These are phyloP conservation scores for Lactarius sp. DNA, from an alignment of 768 basidiomycete species.

Conservation along the genomic window DNA sequence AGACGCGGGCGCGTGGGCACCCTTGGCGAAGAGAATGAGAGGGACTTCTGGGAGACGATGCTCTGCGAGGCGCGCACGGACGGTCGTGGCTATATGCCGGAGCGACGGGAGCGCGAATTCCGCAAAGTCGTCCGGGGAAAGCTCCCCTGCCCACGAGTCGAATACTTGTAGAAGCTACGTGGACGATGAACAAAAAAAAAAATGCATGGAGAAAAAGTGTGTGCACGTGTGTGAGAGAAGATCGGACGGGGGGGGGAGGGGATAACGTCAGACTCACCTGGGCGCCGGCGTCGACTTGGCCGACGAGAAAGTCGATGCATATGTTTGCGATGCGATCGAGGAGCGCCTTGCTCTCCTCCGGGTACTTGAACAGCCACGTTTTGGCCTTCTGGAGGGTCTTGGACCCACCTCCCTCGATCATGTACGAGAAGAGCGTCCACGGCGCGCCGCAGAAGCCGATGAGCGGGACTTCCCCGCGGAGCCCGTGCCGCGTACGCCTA, in stretches of 20 bases:
- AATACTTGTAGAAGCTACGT: constrained; percentile 89
- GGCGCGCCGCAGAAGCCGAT: constrained; percentile 98
- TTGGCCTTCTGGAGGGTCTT: constrained; percentile 90
- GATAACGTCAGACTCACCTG: constrained; percentile 64
- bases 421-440: constrained; percentile 97
- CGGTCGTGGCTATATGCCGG: constrained; percentile 62
- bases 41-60: constrained; percentile 58
- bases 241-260: not conserved
- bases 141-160: constrained; percentile 93
- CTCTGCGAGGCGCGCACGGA: constrained; percentile 52
- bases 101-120: constrained; percentile 81
- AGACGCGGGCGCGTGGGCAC: constrained; percentile 69
- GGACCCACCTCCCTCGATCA: constrained; percentile 95
- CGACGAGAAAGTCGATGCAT: constrained; percentile 85
- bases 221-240: not conserved
- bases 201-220: not conserved
- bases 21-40: constrained; percentile 93
- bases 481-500: constrained; percentile 70
- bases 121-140: constrained; percentile 82
- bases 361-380: constrained; percentile 90
- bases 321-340: constrained; percentile 79
- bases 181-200: not conserved
- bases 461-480: constrained; percentile 87
- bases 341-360: constrained; percentile 74
- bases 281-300: constrained; percentile 91